phyloP scores from a whole-genome alignment of 2,329 filamentous ascomycete genomes.

The Aurifilum marmelostoma region DNA sequence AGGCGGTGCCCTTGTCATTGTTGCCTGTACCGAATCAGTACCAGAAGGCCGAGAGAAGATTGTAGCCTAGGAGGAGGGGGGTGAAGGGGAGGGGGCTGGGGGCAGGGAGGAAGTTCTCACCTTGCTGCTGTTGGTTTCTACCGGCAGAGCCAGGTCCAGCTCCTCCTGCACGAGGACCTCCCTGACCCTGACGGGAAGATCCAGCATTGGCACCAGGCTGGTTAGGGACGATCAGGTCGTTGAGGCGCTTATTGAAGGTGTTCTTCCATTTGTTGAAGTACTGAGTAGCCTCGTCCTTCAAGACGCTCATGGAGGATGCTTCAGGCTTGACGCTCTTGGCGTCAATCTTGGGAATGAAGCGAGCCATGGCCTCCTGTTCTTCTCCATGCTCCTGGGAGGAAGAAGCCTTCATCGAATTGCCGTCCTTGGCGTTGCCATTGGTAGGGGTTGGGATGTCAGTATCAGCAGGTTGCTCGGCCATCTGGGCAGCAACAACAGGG shows the following conservation, averaged over 20 bases:
- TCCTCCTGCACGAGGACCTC: slow-evolving; percentile 36
- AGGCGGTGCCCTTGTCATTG: slow-evolving; percentile 40
- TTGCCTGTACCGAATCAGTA: slow-evolving; percentile 32
- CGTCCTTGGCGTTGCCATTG: slow-evolving; percentile 6
- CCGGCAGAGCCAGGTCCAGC: slow-evolving; percentile 12
- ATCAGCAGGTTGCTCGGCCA: slow-evolving; percentile 2
- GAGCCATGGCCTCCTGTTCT: slow-evolving; percentile 15
- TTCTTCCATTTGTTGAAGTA: slow-evolving; percentile 84
- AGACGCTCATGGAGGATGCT: slow-evolving; percentile 49
- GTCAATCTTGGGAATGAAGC: slow-evolving; percentile 22
- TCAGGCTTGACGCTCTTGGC: slow-evolving; percentile 35
- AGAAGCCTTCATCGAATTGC: slow-evolving; percentile 15
- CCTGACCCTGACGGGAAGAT: slow-evolving; percentile 35
- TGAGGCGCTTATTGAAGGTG: slow-evolving; percentile 68
- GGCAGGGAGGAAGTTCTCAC: slow-evolving; percentile 3
- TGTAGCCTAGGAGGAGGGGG: slow-evolving; percentile 32
- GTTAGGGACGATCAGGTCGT: slow-evolving; percentile 63
- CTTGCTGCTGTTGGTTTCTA: slow-evolving; percentile 24
- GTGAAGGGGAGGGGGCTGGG: no score
- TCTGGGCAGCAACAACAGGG: slow-evolving; percentile 15
- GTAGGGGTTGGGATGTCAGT: not conserved
- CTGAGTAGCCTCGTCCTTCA: slow-evolving; percentile 69
- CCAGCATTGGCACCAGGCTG: slow-evolving; percentile 36
- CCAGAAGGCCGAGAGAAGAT: not conserved
- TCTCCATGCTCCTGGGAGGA: slow-evolving; percentile 14